Conservation (phyloP, 2,329 filamentous ascomycete species). For the Penicillium freii region DNA sequence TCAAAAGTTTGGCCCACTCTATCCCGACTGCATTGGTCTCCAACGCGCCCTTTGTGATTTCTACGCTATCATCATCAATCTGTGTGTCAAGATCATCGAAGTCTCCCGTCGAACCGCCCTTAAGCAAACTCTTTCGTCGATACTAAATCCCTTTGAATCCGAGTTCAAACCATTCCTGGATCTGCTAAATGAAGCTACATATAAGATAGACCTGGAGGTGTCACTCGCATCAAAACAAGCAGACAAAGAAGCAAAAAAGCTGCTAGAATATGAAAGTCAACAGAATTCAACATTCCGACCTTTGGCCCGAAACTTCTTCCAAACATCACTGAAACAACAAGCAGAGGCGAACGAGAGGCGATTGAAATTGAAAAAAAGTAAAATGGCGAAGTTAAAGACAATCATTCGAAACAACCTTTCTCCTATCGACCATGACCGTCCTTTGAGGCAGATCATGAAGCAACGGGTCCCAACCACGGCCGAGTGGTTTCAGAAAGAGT, state of each 20-base stretch:
- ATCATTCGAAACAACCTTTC: not conserved
- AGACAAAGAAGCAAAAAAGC: conserved; percentile 2
- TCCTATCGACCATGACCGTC: not conserved
- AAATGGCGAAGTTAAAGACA: not conserved
- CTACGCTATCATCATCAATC: not conserved
- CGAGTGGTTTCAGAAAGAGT: not conserved
- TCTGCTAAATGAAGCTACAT: not conserved
- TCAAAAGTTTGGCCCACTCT: conserved; percentile 20
- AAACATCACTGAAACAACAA: not conserved
- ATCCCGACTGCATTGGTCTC: conserved; percentile 1
- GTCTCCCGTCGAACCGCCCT: not conserved
- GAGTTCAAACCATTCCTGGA: conserved; percentile 1
- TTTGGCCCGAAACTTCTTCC: not conserved
- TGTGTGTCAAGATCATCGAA: not conserved
- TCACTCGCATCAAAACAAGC: conserved; percentile 6
- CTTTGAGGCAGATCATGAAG: not conserved
- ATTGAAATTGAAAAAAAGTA: not conserved
- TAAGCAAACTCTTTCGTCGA: not conserved
- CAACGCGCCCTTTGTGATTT: not conserved
- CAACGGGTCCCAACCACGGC: not conserved
- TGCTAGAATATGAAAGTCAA: not conserved
- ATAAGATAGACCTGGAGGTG: not conserved
- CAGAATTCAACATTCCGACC: not conserved
- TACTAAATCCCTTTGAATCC: not conserved
- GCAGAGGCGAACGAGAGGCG: not conserved